Evolutionary conservation across 352 stramenopile genomes (phyloP).

Genomic region (Phytophthora pisi): DNA sequence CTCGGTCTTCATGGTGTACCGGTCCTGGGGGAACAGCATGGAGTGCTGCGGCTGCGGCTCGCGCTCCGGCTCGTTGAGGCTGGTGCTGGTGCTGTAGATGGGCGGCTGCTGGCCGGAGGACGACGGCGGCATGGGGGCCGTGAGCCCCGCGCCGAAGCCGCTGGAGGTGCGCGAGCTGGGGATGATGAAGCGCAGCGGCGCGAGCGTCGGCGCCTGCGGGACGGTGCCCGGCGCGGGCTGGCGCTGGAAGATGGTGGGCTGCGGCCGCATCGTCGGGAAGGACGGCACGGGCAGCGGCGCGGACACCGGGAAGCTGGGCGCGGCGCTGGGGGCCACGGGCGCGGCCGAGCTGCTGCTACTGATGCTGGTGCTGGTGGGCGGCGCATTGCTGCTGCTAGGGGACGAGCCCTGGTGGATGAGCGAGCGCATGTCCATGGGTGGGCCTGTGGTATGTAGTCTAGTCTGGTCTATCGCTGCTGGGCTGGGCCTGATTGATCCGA

Average conservation of each 20-base stretch:
- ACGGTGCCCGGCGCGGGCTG: conserved; percentile 13
- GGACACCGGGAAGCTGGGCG: conserved; percentile 32
- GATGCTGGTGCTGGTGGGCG: not conserved
- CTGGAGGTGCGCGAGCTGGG: conserved; percentile 52
- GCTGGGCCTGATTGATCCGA: conserved; percentile 26
- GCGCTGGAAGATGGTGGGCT: conserved; percentile 37
- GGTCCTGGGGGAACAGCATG: conserved; percentile 30
- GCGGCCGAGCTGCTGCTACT: conserved; percentile 3
- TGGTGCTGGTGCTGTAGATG: conserved; percentile 14
- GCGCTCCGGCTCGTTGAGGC: conserved; percentile 28
- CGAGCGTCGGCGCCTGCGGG: conserved; percentile 55
- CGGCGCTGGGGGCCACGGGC: not conserved
- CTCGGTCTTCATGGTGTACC: conserved; percentile 31
- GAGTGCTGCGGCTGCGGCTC: conserved; percentile 36
- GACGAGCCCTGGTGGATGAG: conserved; percentile 62
- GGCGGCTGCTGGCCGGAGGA: not conserved
- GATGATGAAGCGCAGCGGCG: conserved; percentile 81
- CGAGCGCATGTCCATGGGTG: conserved; percentile 74
- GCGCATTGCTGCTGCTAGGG: conserved; percentile 6
- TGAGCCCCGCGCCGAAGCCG: conserved; percentile 13
- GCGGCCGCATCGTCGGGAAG: conserved; percentile 56
- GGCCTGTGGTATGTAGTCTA: not conserved
- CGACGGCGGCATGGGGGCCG: conserved; percentile 7
- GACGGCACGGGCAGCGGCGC: conserved; percentile 43
- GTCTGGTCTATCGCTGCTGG: not conserved